Percentiles rank a stretch among this genome's conserved stretches.
phyloP scores from a whole-genome alignment of 2,329 filamentous ascomycete species.

The Colletotrichum tabaci region DNA sequence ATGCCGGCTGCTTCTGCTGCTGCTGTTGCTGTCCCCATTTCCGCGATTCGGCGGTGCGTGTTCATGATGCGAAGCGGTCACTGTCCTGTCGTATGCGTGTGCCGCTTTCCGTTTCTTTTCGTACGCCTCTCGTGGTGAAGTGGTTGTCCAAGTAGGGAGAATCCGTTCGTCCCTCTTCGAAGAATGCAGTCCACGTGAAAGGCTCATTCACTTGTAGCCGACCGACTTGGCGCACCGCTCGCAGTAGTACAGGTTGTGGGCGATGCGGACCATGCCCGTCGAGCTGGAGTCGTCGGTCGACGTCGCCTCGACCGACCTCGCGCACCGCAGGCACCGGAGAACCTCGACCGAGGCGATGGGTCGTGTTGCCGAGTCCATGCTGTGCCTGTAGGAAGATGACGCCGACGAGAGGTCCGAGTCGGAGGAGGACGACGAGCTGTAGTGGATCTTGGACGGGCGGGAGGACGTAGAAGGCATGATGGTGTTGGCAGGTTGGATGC shows the following conservation, averaged over 20 bases:
- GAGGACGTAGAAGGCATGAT: constrained; percentile 51
- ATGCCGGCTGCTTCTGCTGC: not conserved
- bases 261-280: constrained; percentile 75
- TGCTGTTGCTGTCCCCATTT: not conserved
- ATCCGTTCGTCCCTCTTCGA: not conserved
- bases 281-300: constrained; percentile 71
- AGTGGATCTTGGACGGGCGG: constrained; percentile 55
- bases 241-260: constrained; percentile 78
- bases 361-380: constrained; percentile 64
- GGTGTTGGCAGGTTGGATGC: constrained; percentile 15
- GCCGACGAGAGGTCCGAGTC: constrained; percentile 61
- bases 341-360: constrained; percentile 70
- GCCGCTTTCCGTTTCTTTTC: not conserved
- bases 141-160: not conserved
- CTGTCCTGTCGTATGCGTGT: not conserved
- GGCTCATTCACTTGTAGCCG: constrained; percentile 69
- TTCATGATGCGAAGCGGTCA: not conserved
- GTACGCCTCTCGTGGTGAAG: not conserved
- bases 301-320: constrained; percentile 72
- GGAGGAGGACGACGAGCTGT: constrained; percentile 58
- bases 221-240: constrained; percentile 74
- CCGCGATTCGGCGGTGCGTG: not conserved
- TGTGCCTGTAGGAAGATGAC: constrained; percentile 55
- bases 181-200: no score
- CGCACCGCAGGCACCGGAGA: constrained; percentile 75